Base-by-base conservation (phyloP, 352 stramenopile species). In the Peronospora farinosa region DNA sequence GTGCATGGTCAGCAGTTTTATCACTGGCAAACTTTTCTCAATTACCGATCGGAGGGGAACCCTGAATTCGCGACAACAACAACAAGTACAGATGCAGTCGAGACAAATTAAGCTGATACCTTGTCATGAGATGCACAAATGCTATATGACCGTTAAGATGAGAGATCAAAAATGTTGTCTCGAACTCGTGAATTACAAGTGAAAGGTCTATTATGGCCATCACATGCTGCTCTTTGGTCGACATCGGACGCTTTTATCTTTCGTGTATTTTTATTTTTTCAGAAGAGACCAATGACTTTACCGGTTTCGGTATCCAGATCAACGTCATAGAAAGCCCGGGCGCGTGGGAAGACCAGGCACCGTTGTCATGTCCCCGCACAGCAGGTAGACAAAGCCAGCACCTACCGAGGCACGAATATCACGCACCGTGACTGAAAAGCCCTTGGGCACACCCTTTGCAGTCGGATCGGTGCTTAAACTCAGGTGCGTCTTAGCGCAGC, bases 291-390 rank as follows among this genome's bases (percentile, higher is more conserved):
- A 47, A 98, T 91, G 11, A 99, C 95, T 54, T 96, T 90, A 55
- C 96, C 96, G 17, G 97, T 91, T 32, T 92, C 67, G 45, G 77
- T 72, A 59, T 98, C 84, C 21, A 99, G 74, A 67, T 99, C 96
- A 7, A 99, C 93, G 68, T 99, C 96, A 63, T 98, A 98, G 73
- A 99, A 99, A n/a, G 51, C 95, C 95, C 15, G 97, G 97, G 31
- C 96, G 78, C 11, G 96, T 99, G 13, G 96, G 95, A 1, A 99
- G 73, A n/a, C 96, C 97, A n/a, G n/a, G n/a, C n/a, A n/a, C n/a
- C n/a, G n/a, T n/a, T n/a, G n/a, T n/a, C n/a, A n/a, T 99, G 61
- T 98, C 92, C 23, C 96, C 96, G 45, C 87, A 94, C 35, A 97
- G 69, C 37, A 95, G 58, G 63, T 96, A 96, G 35, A 99, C 69